phyloP scores from a whole-genome alignment of 208 protist species.

The Sergeia podlipaevii region DNA sequence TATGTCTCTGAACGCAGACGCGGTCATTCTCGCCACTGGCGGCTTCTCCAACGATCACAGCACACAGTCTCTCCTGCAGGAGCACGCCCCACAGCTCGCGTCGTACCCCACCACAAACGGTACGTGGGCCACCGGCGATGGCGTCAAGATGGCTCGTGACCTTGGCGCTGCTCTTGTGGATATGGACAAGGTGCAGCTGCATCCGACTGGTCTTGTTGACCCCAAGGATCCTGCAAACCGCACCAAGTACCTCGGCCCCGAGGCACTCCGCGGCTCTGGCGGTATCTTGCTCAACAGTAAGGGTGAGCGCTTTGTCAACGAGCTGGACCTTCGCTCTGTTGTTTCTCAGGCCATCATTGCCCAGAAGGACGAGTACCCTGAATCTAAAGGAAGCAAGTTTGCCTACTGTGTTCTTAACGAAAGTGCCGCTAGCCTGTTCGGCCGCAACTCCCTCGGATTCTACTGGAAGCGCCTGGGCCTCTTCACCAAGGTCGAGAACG shows the following conservation, averaged over 20 bases:
- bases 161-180: constrained; percentile 82
- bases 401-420: constrained; percentile 88
- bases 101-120: constrained; percentile 92
- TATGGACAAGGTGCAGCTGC: constrained; percentile 94
- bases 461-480: constrained; percentile 84
- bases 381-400: constrained; percentile 51
- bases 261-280: constrained; percentile 94
- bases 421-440: constrained; percentile 67
- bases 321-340: constrained; percentile 93
- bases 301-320: constrained; percentile 93
- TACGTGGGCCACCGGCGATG: constrained; percentile 75
- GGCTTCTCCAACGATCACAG: constrained; percentile 81
- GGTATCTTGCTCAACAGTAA: constrained; percentile 92
- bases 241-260: constrained; percentile 94
- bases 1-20: constrained; percentile 56
- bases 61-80: constrained; percentile 52
- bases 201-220: constrained; percentile 96
- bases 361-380: constrained; percentile 62
- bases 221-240: constrained; percentile 79
- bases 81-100: constrained; percentile 72
- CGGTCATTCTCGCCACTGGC: constrained; percentile 90
- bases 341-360: constrained; percentile 90
- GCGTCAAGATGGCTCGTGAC: constrained; percentile 62
- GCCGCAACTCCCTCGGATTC: constrained; percentile 67
- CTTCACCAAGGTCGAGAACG: constrained; percentile 44